These are phyloP conservation scores for Suillus paluster DNA, from an alignment of 768 basidiomycete genomes.

Conservation along the genomic window DNA sequence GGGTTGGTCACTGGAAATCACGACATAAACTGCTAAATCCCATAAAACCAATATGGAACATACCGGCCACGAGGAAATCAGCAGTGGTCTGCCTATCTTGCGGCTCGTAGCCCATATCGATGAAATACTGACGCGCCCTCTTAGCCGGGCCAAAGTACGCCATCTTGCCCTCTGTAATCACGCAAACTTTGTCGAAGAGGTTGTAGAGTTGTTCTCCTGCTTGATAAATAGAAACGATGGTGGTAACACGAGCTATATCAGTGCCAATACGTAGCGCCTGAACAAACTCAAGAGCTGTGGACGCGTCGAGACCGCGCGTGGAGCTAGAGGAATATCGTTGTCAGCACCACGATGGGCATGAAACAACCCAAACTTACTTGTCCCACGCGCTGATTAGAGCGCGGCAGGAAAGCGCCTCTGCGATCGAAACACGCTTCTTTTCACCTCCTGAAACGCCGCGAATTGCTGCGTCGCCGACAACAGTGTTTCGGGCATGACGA, in stretches of 20 bases:
- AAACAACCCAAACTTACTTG: constrained; percentile 38
- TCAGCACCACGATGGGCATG: neutral
- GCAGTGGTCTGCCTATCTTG: constrained; percentile 85
- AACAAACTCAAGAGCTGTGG: constrained; percentile 86
- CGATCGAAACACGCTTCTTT: constrained; percentile 80
- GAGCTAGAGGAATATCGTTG: constrained; percentile 32
- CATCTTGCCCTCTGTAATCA: constrained; percentile 80
- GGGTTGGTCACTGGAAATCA: constrained; percentile 60
- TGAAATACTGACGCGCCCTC: constrained; percentile 81
- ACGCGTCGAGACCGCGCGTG: constrained; percentile 81
- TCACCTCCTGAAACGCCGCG: constrained; percentile 83
- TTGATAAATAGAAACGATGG: constrained; percentile 76
- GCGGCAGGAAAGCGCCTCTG: constrained; percentile 85
- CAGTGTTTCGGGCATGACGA: constrained; percentile 74
- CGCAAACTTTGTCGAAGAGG: constrained; percentile 86
- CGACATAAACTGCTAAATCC: neutral
- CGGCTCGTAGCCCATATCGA: constrained; percentile 69
- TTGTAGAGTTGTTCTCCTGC: constrained; percentile 81
- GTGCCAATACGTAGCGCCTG: constrained; percentile 82
- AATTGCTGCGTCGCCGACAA: constrained; percentile 87
- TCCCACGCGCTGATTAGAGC: constrained; percentile 85
- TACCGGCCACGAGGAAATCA: constrained; percentile 71
- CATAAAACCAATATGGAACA: constrained; percentile 23
- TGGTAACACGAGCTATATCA: constrained; percentile 79
- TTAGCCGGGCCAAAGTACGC: constrained; percentile 79